phyloP scores from a whole-genome alignment of 2,329 filamentous ascomycete genomes.

The Fusarium staphyleae region DNA sequence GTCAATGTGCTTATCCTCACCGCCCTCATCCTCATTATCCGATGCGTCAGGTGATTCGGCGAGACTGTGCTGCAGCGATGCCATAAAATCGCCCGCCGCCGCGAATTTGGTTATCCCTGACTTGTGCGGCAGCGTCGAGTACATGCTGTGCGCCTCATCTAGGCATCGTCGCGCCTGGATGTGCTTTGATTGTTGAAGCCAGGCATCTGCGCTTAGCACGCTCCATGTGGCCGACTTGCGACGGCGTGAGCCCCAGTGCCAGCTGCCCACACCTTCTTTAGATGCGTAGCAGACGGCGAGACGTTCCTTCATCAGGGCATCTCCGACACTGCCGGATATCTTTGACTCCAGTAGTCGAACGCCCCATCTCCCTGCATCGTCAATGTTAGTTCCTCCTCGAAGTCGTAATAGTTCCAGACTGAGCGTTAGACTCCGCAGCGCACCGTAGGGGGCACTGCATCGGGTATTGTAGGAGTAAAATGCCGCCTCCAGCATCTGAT shows the following conservation, averaged over 20 bases:
- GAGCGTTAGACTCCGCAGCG: constrained; percentile 77
- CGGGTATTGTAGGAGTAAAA: constrained; percentile 92
- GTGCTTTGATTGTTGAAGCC: constrained; percentile 79
- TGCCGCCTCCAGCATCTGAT: constrained; percentile 87
- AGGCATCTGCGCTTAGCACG: constrained; percentile 81
- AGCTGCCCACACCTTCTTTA: constrained; percentile 70
- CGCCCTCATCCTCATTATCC: constrained; percentile 49
- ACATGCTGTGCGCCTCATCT: constrained; percentile 68
- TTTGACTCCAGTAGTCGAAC: constrained; percentile 79
- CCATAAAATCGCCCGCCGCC: constrained; percentile 60
- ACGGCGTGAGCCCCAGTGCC: constrained; percentile 72
- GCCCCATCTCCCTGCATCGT: constrained; percentile 88
- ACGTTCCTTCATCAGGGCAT: constrained; percentile 85
- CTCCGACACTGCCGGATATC: constrained; percentile 76
- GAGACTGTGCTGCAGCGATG: constrained; percentile 58
- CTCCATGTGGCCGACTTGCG: constrained; percentile 93
- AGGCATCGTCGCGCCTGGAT: constrained; percentile 81
- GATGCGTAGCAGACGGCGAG: constrained; percentile 84
- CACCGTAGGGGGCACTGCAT: constrained; percentile 79
- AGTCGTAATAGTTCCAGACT: constrained; percentile 83
- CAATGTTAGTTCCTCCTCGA: constrained; percentile 78
- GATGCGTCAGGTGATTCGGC: constrained; percentile 54
- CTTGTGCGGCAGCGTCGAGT: constrained; percentile 57
- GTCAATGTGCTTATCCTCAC: constrained; percentile 54
- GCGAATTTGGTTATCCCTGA: constrained; percentile 61